These are phyloP conservation scores for Gossypium mustelinum DNA, from an alignment of 345 rosid species.

Conservation along the genomic window DNA sequence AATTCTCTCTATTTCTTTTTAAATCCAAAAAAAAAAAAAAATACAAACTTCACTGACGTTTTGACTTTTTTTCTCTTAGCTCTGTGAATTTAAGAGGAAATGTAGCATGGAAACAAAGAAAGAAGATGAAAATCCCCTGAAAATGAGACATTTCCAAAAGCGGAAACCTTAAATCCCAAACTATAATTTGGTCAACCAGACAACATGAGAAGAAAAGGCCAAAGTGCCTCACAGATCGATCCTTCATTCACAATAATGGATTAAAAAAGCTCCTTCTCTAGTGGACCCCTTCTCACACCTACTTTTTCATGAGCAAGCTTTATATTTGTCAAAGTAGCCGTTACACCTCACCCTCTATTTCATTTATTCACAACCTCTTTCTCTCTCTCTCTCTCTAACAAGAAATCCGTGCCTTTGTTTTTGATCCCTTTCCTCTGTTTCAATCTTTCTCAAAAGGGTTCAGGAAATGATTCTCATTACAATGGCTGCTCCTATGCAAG, in stretches of 20 bases:
- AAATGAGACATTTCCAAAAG: background rate
- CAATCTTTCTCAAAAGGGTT: constrained; percentile 1
- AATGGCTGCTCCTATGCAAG: constrained; percentile 19
- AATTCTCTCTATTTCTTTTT: no score
- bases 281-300: background rate
- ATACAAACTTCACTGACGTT: background rate
- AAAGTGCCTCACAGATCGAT: background rate
- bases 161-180: background rate
- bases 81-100: background rate
- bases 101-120: background rate
- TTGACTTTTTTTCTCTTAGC: background rate
- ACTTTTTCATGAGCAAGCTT: constrained; percentile 11
- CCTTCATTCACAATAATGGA: background rate
- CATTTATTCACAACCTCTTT: constrained; percentile 19
- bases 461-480: constrained; percentile 6
- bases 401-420: constrained; percentile 35
- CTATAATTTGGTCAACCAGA: background rate
- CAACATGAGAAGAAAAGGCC: background rate
- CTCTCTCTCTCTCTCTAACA: constrained; percentile 15
- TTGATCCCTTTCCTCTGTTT: constrained; percentile 14
- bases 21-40: no score
- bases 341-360: constrained; percentile 35
- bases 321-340: constrained; percentile 68
- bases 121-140: background rate
- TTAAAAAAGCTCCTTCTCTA: background rate